Evolutionary conservation across 805 yeast species (phyloP).

Genomic region (Candida methanosorbosa): DNA sequence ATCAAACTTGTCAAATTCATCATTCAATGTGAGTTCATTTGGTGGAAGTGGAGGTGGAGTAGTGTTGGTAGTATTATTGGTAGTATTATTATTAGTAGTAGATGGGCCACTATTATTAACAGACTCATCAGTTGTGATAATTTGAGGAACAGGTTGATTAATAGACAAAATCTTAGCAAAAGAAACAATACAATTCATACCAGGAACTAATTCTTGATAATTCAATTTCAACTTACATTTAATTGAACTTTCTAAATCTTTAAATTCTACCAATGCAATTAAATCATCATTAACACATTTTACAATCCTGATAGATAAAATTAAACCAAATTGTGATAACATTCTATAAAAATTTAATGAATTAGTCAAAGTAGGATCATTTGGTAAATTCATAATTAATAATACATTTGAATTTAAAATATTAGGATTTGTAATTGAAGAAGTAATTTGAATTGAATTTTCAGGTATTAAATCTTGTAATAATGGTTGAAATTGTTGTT

Average conservation of each 20-base stretch:
- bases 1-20: not conserved
- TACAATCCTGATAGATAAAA: slow-evolving; percentile 54
- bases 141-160: slow-evolving; percentile 4
- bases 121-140: not conserved
- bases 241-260: slow-evolving; percentile 65
- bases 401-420: slow-evolving; percentile 72
- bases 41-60: not conserved
- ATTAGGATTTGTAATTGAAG: slow-evolving; percentile 61
- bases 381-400: slow-evolving; percentile 74
- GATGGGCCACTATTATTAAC: too few species aligned
- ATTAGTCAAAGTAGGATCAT: slow-evolving; percentile 25
- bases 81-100: too few species aligned
- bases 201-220: slow-evolving; percentile 77
- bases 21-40: not conserved
- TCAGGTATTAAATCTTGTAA: slow-evolving; percentile 56
- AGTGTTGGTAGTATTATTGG: not conserved
- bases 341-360: slow-evolving; percentile 48
- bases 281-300: slow-evolving; percentile 22
- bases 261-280: slow-evolving; percentile 64
- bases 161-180: slow-evolving; percentile 63
- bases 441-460: slow-evolving; percentile 49
- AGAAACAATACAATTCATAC: slow-evolving; percentile 65
- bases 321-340: slow-evolving; percentile 52
- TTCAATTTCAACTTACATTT: slow-evolving; percentile 69
- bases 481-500: slow-evolving; percentile 15